Evolutionary conservation across 495 filamentous ascomycete species (phyloP), one percentile per base, ranked within the genome.

Genomic region (Penicillium herquei): DNA sequence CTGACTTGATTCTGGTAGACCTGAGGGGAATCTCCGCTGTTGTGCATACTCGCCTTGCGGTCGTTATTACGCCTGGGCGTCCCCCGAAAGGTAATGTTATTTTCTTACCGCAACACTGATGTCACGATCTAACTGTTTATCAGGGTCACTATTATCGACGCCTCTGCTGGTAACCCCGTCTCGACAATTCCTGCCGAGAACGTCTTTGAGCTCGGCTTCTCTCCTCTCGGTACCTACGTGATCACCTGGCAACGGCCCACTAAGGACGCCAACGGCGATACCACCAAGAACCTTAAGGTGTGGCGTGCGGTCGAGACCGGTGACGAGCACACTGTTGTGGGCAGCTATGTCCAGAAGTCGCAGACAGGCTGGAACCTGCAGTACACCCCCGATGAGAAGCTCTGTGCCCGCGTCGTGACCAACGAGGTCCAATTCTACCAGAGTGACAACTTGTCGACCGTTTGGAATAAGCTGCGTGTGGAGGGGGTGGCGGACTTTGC

Each of bases 371-470:
- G 93, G 94, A 97, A 96, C 74, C 79, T 98, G 68, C 95, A 98
- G 72, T 98, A 97, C 69, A 96, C 91, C 31, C 81, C 82, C 55
- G 94, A 98, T 69, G 94, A 98, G 81, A 78, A 80, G 62, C 90
- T 87, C 66, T 98, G 94, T 71, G 94, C 93, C 53, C 91, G 94
- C 49, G 79, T 86, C 35, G 95, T 98, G 63, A 96, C 91, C 70
- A 98, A 97, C 70, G 91, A 96, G 74, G 89, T 98, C 39, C 94
- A 98, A 65, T 96, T 98, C 73, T 98, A 92, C 76, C 80, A 95
- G 71, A 94, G 89, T 71, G 77, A 83, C 45, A 87, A 96, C 63
- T 78, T 98, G 64, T 76, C 79, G 44, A 92, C 84, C 21, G 90
- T 96, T 50, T 97, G 92, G 93, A 93, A 92, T 69, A 95, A 96